Base-by-base conservation (phyloP, 352 stramenopile genomes). In the Thalassiosira exigua region DNA sequence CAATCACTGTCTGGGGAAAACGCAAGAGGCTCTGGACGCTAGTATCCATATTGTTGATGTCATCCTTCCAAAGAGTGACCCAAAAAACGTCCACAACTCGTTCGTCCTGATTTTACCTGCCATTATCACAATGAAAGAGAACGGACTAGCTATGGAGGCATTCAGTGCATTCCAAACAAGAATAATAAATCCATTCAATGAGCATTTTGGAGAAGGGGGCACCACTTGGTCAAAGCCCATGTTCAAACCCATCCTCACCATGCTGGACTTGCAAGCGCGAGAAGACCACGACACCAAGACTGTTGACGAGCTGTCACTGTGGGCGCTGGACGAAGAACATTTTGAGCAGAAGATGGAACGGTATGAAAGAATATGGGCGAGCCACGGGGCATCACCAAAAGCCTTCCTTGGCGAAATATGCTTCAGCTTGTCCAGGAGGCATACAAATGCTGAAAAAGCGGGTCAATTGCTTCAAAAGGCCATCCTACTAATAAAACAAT, bases 261-360 rank as follows among this genome's bases (percentile, higher is more conserved):
- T 84, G 14, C 70, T 87, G n/a, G 65, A 85, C 29, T 21, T 85
- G 7, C 56, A 65, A 14, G 56, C 21, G 11, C 39, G 46, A 27
- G 5, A 0, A 27, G 17, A 53, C 17, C 33, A 54, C 39, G 56
- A 53, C 27, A 65, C 46, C 17, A 36, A 65, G 4, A 46, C 21
- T 11, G 29, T 65, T 65, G 56, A 65, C 3, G 29, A 65, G 56
- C 42, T 48, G 21, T 12, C 46, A n/a, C 26, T 30, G 1, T 65
- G 56, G 56, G 56, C 56, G n/a, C 9, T 53, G 9, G 29, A 65
- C 46, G 56, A 65, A n/a, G n/a, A 48, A n/a, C 11, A n/a, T n/a
- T 48, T 48, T n/a, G 39, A 48, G 39, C 39, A 48, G n/a, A 48
- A 11, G 39, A 11, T 48, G n/a, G n/a, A 11, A n/a, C n/a, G 11